These are phyloP conservation scores for Thuja plicata DNA, from an alignment of 83 land plant species.

Conservation along the genomic window DNA sequence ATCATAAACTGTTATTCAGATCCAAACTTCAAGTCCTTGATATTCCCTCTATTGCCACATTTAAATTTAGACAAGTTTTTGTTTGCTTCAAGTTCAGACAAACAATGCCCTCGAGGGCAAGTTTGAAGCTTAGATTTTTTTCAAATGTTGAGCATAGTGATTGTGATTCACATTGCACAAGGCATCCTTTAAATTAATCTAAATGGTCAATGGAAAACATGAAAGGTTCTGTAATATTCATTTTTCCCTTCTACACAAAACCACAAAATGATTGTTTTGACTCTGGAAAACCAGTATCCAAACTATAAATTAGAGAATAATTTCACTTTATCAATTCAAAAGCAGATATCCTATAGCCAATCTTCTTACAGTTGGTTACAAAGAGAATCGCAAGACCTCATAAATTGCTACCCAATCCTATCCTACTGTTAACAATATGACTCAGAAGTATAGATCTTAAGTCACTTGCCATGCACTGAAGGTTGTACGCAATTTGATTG, in stretches of 20 bases:
- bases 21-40: conserved; percentile 22
- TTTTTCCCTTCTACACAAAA: too few relatives aligned
- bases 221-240: too few relatives aligned
- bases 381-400: neutral
- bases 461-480: too few relatives aligned
- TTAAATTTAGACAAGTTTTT: conserved; percentile 13
- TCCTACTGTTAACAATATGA: too few relatives aligned
- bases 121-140: neutral
- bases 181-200: too few relatives aligned
- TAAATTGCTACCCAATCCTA: neutral
- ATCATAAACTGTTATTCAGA: conserved; percentile 2
- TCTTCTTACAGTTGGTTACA: neutral
- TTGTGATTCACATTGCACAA: conserved; percentile 14
- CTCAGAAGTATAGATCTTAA: neutral
- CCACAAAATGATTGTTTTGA: too few relatives aligned
- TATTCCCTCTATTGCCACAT: conserved; percentile 4
- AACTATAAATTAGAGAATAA: too few relatives aligned
- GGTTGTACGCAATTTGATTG: too few relatives aligned
- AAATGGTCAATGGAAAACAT: too few relatives aligned
- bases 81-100: neutral
- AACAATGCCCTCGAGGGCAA: neutral
- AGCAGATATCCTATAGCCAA: too few relatives aligned
- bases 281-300: too few relatives aligned
- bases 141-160: conserved; percentile 12
- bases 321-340: too few relatives aligned